A percentile compares a stretch with the other conserved stretches of the same genome.
These are phyloP conservation scores for Leucoagaricus sp. DNA, from an alignment of 1,284 basidiomycete species.

Conservation along the genomic window DNA sequence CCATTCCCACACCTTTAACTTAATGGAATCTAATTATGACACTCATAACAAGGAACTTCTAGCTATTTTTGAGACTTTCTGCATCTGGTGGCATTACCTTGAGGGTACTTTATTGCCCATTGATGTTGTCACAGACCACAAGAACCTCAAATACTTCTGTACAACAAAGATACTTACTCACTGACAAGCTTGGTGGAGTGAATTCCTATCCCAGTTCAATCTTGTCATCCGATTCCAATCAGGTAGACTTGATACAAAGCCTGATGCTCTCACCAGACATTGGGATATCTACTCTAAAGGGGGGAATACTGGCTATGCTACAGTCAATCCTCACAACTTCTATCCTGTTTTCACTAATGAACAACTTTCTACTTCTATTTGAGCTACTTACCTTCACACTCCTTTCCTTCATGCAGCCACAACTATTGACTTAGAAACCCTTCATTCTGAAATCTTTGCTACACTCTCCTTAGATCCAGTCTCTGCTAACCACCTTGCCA, in stretches of 20 bases:
- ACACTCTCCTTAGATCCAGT: background rate
- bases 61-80: constrained; percentile 31
- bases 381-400: background rate
- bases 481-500: background rate
- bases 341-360: constrained; percentile 25
- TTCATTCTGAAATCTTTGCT: background rate
- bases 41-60: constrained; percentile 43
- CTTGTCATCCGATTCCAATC: background rate
- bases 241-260: constrained; percentile 15
- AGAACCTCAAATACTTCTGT: constrained; percentile 38
- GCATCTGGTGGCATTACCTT: too few species aligned
- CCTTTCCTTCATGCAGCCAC: background rate
- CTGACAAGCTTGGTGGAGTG: background rate
- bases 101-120: constrained; percentile 47
- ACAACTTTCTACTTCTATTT: background rate
- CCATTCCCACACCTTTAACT: constrained; percentile 29
- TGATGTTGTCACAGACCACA: constrained; percentile 32
- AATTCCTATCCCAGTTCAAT: background rate
- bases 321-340: constrained; percentile 37
- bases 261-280: constrained; percentile 19
- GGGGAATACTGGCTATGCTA: constrained; percentile 27
- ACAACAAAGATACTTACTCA: constrained; percentile 16
- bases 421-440: background rate
- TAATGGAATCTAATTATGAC: constrained; percentile 42
- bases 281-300: constrained; percentile 17